Percentiles rank a stretch among this genome's conserved stretches.
These are phyloP conservation scores for Boletus fagicola DNA, from an alignment of 768 basidiomycete species.

Conservation along the genomic window DNA sequence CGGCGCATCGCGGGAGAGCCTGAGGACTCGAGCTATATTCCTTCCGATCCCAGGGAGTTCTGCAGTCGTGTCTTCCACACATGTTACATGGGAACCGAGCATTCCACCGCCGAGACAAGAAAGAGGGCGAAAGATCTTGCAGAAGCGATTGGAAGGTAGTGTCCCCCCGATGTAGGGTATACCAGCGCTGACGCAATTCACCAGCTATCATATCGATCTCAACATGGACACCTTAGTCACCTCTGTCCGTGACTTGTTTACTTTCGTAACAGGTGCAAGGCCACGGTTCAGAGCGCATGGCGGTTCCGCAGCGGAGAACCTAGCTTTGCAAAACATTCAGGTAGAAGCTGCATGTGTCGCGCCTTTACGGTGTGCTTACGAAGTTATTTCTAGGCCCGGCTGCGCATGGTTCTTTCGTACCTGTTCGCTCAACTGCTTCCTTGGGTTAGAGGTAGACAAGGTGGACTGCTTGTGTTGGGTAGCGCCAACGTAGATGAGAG, in stretches of 20 bases:
- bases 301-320: conserved; percentile 83
- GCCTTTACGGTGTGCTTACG: not conserved
- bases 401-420: conserved; percentile 94
- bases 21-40: conserved; percentile 77
- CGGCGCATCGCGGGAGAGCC: conserved; percentile 85
- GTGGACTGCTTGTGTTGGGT: conserved; percentile 92
- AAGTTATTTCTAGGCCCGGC: conserved; percentile 58
- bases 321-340: conserved; percentile 97
- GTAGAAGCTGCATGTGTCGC: conserved; percentile 32
- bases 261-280: conserved; percentile 69
- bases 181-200: not conserved
- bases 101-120: conserved; percentile 86
- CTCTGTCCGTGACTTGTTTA: conserved; percentile 79
- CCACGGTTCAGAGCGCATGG: conserved; percentile 86
- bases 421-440: conserved; percentile 94
- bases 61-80: conserved; percentile 89
- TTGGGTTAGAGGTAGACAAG: conserved; percentile 80
- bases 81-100: conserved; percentile 99
- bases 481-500: conserved; percentile 99
- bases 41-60: conserved; percentile 86
- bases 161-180: not conserved
- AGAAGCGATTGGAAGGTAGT: conserved; percentile 85
- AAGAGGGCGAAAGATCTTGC: conserved; percentile 83
- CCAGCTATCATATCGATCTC: conserved; percentile 88
- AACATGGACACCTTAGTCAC: conserved; percentile 95